A percentile compares a stretch with the other conserved stretches of the same genome.
Evolutionary conservation across 129 eudicot genomes (phyloP).

Genomic region (Flaveria sonorensis): DNA sequence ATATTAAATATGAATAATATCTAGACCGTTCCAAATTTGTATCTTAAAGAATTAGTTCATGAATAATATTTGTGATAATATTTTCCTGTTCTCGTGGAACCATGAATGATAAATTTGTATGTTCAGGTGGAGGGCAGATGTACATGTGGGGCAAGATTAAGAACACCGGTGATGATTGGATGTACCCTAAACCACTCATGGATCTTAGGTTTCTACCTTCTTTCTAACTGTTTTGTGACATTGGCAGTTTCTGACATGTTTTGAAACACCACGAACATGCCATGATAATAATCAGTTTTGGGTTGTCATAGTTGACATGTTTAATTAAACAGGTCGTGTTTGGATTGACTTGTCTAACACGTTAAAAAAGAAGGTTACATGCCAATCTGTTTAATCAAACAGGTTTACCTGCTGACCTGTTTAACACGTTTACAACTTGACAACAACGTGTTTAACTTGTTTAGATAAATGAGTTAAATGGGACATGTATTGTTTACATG

Average conservation of each 20-base stretch:
- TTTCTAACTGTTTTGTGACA: not conserved
- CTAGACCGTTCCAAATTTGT: not conserved
- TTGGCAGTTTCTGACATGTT: too few relatives aligned
- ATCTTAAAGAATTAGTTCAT: not conserved
- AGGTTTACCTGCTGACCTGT: too few relatives aligned
- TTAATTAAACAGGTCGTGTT: not conserved
- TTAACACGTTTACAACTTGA: too few relatives aligned
- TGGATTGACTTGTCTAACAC: too few relatives aligned
- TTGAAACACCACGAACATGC: not conserved
- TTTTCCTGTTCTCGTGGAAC: not conserved
- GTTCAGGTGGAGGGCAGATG: slow-evolving; percentile 90
- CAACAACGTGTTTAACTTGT: too few relatives aligned
- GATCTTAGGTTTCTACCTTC: slow-evolving; percentile 71
- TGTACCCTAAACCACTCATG: slow-evolving; percentile 98
- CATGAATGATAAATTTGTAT: not conserved
- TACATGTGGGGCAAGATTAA: slow-evolving; percentile 99
- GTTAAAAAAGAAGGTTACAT: too few relatives aligned
- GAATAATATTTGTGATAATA: not conserved
- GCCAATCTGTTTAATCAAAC: not conserved
- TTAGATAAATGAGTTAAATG: too few relatives aligned
- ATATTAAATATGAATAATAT: not conserved
- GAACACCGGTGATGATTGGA: slow-evolving; percentile 91
- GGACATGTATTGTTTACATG: too few relatives aligned
- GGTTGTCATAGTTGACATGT: not conserved
- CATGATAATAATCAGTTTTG: not conserved